Percentiles rank a stretch among this genome's conserved stretches.
phyloP scores from a whole-genome alignment of 495 filamentous ascomycete species.

The Tuber melanosporum region DNA sequence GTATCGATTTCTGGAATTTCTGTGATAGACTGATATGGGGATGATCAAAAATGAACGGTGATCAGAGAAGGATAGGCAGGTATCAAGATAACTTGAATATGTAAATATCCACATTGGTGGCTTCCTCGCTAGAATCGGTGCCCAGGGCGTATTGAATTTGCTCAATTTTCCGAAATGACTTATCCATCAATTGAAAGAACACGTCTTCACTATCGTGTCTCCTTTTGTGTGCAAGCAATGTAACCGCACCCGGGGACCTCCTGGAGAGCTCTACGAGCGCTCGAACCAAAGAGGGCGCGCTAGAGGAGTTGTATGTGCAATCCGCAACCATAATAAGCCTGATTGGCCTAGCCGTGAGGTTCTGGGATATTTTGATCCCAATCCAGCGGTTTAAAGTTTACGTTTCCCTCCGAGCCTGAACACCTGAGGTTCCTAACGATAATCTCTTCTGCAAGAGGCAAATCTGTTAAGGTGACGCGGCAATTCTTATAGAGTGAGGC shows the following conservation, averaged over 20 bases:
- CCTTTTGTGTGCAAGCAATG: conserved; percentile 75
- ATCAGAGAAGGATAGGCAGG: not conserved
- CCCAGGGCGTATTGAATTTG: conserved; percentile 6
- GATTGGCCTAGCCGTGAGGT: conserved; percentile 47
- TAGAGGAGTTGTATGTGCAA: conserved; percentile 91
- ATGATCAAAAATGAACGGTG: not conserved
- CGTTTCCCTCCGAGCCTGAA: conserved; percentile 40
- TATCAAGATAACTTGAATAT: not conserved
- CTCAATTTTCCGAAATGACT: conserved; percentile 21
- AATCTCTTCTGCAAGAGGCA: conserved; percentile 68
- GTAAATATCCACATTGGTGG: conserved; percentile 3
- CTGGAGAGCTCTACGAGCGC: conserved; percentile 56
- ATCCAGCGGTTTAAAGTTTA: conserved; percentile 60
- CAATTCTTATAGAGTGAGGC: conserved; percentile 52
- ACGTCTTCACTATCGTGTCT: conserved; percentile 74
- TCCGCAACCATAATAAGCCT: conserved; percentile 79
- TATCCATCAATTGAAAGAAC: conserved; percentile 69
- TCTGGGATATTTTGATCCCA: conserved; percentile 56
- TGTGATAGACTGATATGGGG: not conserved
- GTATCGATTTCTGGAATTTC: not conserved
- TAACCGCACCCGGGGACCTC: conserved; percentile 49
- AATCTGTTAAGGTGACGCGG: conserved; percentile 70
- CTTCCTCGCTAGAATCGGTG: not conserved
- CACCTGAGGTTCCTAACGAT: conserved; percentile 42
- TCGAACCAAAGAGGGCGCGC: conserved; percentile 64